Evolutionary conservation across 306 rosid species (phyloP).

Genomic region (Vigna nakashimae): DNA sequence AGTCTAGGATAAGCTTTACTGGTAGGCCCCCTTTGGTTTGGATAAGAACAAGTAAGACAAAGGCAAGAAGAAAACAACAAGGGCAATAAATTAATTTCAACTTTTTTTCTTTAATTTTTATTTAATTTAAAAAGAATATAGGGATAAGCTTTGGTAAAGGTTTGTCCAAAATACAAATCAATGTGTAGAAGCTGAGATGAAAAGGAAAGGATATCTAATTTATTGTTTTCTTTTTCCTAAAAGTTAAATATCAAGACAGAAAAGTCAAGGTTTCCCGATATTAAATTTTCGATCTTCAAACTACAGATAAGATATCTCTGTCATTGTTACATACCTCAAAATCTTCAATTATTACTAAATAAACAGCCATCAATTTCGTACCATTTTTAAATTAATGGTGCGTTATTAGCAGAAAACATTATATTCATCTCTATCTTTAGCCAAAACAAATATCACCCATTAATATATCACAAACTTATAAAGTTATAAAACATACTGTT

Average conservation of each 20-base stretch:
- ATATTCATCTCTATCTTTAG: neutral
- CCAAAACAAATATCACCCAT: neutral
- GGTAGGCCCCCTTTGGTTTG: neutral
- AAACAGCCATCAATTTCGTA: too few species aligned
- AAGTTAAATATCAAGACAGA: neutral
- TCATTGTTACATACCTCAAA: neutral
- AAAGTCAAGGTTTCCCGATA: slow-evolving; percentile 5
- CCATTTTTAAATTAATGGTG: too few species aligned
- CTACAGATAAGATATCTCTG: neutral
- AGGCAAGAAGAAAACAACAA: neutral
- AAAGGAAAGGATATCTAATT: neutral
- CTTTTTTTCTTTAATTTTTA: neutral
- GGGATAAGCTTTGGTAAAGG: neutral
- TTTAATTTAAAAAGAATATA: neutral
- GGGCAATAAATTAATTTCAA: too few species aligned
- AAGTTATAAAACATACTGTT: neutral
- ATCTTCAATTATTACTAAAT: slow-evolving; percentile 30
- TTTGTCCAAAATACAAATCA: neutral
- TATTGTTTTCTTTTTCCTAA: neutral
- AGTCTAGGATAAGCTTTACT: slow-evolving; percentile 9
- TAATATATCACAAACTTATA: neutral
- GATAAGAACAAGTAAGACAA: neutral
- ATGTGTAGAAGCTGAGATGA: neutral
- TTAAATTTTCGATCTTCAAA: slow-evolving; percentile 31
- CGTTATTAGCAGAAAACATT: too few species aligned